phyloP scores from a whole-genome alignment of 116 monocot genomes.

The Trichopus zeylanicus region DNA sequence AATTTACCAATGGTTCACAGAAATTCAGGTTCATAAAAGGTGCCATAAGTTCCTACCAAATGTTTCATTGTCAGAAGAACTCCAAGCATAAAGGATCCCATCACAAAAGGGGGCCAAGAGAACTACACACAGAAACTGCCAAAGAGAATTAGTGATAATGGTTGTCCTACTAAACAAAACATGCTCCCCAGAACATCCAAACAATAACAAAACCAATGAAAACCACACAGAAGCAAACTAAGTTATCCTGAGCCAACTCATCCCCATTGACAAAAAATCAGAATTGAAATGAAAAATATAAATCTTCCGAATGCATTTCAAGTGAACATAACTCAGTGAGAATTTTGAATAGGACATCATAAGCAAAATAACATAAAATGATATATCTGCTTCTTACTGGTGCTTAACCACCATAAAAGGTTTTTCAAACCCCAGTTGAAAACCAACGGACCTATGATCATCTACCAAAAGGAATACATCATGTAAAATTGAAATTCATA shows the following conservation, averaged over 20 bases:
- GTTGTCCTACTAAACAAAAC: slow-evolving; percentile 3
- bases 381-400: too few relatives aligned
- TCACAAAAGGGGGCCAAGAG: slow-evolving; percentile 86
- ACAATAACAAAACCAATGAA: not conserved
- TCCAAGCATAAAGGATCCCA: slow-evolving; percentile 73
- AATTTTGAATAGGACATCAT: not conserved
- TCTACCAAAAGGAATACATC: too few relatives aligned
- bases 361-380: too few relatives aligned
- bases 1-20: slow-evolving; percentile 2
- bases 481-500: not conserved
- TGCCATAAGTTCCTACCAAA: slow-evolving; percentile 41
- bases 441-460: not conserved
- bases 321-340: not conserved
- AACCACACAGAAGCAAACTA: too few relatives aligned
- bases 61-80: slow-evolving; percentile 87
- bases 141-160: slow-evolving; percentile 16
- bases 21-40: slow-evolving; percentile 1
- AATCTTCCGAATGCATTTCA: not conserved
- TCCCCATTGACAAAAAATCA: too few relatives aligned
- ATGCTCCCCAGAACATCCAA: not conserved
- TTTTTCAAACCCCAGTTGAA: not conserved
- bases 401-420: too few relatives aligned
- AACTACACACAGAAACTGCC: slow-evolving; percentile 52
- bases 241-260: not conserved
- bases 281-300: too few relatives aligned